Evolutionary conservation across 2,329 filamentous ascomycete genomes (phyloP).

Genomic region (Hypoxylon sp.): DNA sequence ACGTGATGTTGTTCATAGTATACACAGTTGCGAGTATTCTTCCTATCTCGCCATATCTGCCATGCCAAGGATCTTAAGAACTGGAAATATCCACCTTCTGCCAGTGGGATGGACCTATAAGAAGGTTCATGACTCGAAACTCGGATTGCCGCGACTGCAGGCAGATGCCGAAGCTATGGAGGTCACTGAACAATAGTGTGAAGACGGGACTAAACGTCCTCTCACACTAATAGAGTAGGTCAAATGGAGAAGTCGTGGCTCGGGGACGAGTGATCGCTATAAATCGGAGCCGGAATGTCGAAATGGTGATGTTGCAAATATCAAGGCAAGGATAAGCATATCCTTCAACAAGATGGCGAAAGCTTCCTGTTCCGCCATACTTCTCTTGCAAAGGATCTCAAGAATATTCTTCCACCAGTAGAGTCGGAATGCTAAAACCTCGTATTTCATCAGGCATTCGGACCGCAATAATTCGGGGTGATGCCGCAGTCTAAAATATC

Average conservation of each 20-base stretch:
- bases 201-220: background rate
- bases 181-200: background rate
- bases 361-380: constrained; percentile 7
- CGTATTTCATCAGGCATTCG: background rate
- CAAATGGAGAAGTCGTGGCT: background rate
- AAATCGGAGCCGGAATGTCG: background rate
- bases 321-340: background rate
- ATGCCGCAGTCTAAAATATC: background rate
- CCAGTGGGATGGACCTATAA: background rate
- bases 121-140: background rate
- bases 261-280: background rate
- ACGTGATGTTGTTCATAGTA: constrained; percentile 26
- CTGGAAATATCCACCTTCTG: background rate
- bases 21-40: constrained; percentile 24
- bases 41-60: constrained; percentile 18
- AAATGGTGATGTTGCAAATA: background rate
- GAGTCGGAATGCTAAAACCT: background rate
- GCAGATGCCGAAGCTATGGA: background rate
- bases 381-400: constrained; percentile 4
- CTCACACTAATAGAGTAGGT: background rate
- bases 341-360: constrained; percentile 19
- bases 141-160: background rate
- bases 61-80: constrained; percentile 13
- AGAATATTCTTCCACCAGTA: background rate
- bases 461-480: background rate